These are phyloP conservation scores for Arabidopsis hybrid DNA, from an alignment of 441 rosid species.

Conservation along the genomic window DNA sequence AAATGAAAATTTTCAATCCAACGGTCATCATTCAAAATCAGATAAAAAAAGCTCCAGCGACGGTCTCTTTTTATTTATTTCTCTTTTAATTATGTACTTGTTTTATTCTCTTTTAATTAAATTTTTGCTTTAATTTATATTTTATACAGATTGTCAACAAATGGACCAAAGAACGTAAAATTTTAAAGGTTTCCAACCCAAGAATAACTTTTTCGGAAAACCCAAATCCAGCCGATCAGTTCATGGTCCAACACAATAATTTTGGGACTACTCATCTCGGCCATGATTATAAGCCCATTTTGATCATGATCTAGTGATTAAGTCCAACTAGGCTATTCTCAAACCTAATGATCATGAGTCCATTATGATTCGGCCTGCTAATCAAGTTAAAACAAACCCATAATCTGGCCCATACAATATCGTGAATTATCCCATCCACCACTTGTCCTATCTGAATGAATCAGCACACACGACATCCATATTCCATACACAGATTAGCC, in stretches of 20 bases:
- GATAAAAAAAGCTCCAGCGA: background rate
- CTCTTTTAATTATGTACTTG: background rate
- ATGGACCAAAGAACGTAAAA: background rate
- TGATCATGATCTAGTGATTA: background rate
- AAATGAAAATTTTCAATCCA: background rate
- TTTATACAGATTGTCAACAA: background rate
- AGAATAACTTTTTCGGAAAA: background rate
- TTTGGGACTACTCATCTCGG: background rate
- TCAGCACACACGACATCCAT: too few relatives aligned
- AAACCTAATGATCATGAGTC: background rate
- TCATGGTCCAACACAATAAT: background rate
- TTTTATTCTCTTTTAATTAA: background rate
- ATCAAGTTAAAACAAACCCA: background rate
- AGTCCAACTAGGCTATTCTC: background rate
- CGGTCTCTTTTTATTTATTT: too few relatives aligned
- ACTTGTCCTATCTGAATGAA: too few relatives aligned
- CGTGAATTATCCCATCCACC: constrained; percentile 7
- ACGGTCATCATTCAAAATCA: background rate
- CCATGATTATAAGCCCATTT: background rate
- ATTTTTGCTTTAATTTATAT: too few relatives aligned
- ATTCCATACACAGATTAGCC: too few relatives aligned
- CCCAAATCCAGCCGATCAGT: background rate
- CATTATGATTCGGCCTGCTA: background rate
- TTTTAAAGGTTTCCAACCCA: background rate
- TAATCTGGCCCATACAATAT: background rate